Percentiles rank a stretch among this genome's conserved stretches.
These are phyloP conservation scores for Colletotrichum paranaense DNA, from an alignment of 2,329 filamentous ascomycete species.

Conservation along the genomic window DNA sequence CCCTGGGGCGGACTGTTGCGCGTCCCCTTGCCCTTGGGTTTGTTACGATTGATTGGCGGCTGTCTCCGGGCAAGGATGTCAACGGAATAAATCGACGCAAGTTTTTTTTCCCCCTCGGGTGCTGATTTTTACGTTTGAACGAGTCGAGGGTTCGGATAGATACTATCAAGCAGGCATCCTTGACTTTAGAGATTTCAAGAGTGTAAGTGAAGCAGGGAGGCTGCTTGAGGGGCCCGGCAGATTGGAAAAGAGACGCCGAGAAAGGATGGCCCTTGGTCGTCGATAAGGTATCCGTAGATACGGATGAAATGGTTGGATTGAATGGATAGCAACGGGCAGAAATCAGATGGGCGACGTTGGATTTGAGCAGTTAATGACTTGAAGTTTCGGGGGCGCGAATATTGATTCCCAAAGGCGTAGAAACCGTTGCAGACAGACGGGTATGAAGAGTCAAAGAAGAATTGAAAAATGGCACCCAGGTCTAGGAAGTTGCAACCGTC, in stretches of 20 bases:
- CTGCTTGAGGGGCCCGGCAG: conserved; percentile 15
- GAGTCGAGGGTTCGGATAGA: not conserved
- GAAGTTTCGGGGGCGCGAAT: conserved; percentile 4
- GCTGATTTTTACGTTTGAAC: not conserved
- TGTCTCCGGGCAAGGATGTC: not conserved
- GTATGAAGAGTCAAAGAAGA: conserved; percentile 5
- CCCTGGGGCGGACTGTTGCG: not conserved
- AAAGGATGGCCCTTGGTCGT: conserved; percentile 12
- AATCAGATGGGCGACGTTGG: not conserved
- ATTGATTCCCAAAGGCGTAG: not conserved
- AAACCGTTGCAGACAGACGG: not conserved
- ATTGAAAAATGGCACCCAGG: conserved; percentile 10
- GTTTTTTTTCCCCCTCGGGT: not conserved
- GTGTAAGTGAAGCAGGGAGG: not conserved
- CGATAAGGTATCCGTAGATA: not conserved
- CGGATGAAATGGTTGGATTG: not conserved
- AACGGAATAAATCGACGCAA: not conserved
- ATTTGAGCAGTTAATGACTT: not conserved
- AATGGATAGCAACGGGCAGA: not conserved
- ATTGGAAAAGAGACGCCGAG: conserved; percentile 11
- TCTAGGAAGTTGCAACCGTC: not conserved
- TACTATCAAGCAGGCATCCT: not conserved
- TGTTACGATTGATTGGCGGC: not conserved
- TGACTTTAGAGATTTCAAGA: not conserved
- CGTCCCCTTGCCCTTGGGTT: not conserved